Evolutionary conservation across 106 monocot genomes (phyloP), one percentile per base, ranked within the genome.

Genomic region (Apostasia ramifera): DNA sequence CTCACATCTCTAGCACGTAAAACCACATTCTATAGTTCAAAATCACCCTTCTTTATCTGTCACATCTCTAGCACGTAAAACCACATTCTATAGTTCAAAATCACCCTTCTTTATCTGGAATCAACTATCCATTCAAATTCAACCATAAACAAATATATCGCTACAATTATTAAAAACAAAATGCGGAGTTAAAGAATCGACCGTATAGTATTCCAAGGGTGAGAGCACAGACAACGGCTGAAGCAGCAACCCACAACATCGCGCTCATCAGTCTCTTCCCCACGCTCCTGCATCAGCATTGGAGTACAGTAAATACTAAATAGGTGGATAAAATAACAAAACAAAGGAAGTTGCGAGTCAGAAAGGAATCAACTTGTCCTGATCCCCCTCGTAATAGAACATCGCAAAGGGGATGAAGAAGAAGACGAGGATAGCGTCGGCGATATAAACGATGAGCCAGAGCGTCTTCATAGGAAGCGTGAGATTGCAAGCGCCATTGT

Each of bases 331-430:
- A 13, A 39, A 4, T 40, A 39, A 55, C 8, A 7, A 40, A 39
- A 56, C 62, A 66, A 11, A 44, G 41, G 53, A 2, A 57, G 41
- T n/a, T 40, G 3, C 11, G 5, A 76, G 53, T 26, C n/a, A 59
- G 2, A 1, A 70, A 42, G 8, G 0, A 42, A 58, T 47, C 7
- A 4, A 97, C 95, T 83, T 98, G 68, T 98, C 97, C 87, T 90
- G 92, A 67, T 98, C 97, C 45, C 92, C 97, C 74, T 97, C 97
- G 68, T 97, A 97, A 53, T 89, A 97, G 75, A 97, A 97, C 87
- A 97, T 97, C 10, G 97, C 92, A 60, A 97, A 97, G 5, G 97
- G 92, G 14, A 97, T 87, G 56, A 92, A 73, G 70, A 97, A 78
- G 79, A 97, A 97, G 47, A 92, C 97, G 11, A 97, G 89, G 6